These are phyloP conservation scores for Naganishia liquefaciens DNA, from an alignment of 1,284 basidiomycete genomes.

Conservation along the genomic window DNA sequence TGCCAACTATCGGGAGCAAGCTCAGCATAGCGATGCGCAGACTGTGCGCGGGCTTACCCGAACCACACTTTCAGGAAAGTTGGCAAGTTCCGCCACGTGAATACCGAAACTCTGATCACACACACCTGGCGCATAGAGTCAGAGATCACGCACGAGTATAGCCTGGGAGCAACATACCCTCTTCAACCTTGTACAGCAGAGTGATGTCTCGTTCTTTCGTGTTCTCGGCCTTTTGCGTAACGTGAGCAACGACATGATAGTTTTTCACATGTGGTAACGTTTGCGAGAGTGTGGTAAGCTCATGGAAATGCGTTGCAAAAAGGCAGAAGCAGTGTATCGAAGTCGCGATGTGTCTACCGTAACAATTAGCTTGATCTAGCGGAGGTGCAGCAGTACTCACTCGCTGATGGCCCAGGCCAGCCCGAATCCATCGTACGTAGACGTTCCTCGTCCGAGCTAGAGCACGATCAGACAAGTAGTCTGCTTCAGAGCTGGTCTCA, in stretches of 20 bases:
- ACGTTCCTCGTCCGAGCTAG: conserved; percentile 87
- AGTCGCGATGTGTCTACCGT: conserved; percentile 79
- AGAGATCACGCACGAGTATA: not conserved
- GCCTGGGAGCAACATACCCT: conserved; percentile 59
- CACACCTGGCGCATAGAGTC: conserved; percentile 58
- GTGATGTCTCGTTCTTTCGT: conserved; percentile 83
- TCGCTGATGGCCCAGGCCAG: conserved; percentile 99
- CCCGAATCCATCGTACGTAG: conserved; percentile 97
- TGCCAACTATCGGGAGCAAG: conserved; percentile 65
- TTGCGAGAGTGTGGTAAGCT: conserved; percentile 87
- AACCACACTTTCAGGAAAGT: conserved; percentile 92
- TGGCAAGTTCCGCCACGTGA: conserved; percentile 92
- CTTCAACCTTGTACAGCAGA: conserved; percentile 90
- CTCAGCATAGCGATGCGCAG: conserved; percentile 5
- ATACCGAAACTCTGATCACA: conserved; percentile 98
- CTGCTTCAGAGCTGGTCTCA: no score
- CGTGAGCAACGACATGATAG: conserved; percentile 92
- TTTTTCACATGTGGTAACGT: conserved; percentile 88
- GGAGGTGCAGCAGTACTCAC: conserved; percentile 56
- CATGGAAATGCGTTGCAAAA: conserved; percentile 98
- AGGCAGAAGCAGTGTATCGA: conserved; percentile 89
- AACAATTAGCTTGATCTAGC: not conserved
- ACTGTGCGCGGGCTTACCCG: conserved; percentile 60
- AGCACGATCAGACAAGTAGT: not conserved
- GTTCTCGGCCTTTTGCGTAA: conserved; percentile 59